Base-by-base conservation (phyloP, 805 yeast genomes). In the Candida silvicultrix region DNA sequence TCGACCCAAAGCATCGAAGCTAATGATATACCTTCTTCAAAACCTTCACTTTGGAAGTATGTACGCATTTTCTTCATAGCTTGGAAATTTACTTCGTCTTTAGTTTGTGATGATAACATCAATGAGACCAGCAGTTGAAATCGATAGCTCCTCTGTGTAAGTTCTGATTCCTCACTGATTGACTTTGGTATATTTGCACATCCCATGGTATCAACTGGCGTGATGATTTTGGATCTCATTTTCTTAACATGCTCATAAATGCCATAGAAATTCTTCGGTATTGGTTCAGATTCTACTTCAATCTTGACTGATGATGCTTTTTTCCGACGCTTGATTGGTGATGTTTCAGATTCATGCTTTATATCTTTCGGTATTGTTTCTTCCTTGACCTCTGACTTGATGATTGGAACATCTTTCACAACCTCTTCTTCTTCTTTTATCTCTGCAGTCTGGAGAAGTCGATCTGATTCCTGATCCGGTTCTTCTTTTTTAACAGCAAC, bases 181-280 rank as follows among this genome's bases (percentile, higher is more conserved):
- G 71, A 66, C 18, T 68, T 65, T 1, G 80, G 80, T 10, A 77
- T 60, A 41, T 71, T 70, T 21, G 85, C 89, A 62, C 96, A 89
- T 6, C 97, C 97, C 76, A 87, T 80, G 0, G 81, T 73, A 59
- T 90, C 97, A 2, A 90, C 97, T 0, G 97, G 97, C 0, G 97
- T 80, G n/a, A 66, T 63, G 14, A 83, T 71, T 43, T 71, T 70
- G 4, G 72, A 54, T 48, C 97, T 71, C 94, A 89, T 85, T 20
- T 64, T 66, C 45, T 81, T 80, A 31, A 89, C 69, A 48, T 71
- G 77, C 43, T 78, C 68, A 56, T 83, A 85, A 40, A 83, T 75
- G 2, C 71, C 68, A 48, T 67, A 62, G 69, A 85, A 85, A 52
- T 75, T 73, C 41, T 59, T 57, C 0, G 85, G 78, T 38, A 21